Conservation (phyloP, 2,329 filamentous ascomycete species). For the Elsinoe ampelina region DNA sequence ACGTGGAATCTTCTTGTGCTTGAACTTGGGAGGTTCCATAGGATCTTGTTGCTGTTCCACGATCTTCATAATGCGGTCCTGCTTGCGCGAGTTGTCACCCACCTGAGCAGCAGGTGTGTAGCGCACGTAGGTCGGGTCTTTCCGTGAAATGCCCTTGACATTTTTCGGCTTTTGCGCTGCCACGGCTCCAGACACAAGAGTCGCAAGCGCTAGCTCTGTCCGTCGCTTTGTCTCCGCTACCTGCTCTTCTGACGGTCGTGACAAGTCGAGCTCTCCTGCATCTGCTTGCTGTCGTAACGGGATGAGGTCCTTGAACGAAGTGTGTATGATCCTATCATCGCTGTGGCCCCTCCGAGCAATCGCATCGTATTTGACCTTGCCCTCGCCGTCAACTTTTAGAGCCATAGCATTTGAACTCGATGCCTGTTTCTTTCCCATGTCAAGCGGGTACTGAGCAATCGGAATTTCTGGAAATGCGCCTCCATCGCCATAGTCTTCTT, state of each 20-base stretch:
- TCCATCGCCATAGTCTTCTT: slow-evolving; percentile 92
- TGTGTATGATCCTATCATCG: slow-evolving; percentile 77
- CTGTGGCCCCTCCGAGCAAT: slow-evolving; percentile 84
- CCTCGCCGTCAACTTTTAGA: slow-evolving; percentile 83
- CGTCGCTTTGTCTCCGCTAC: slow-evolving; percentile 76
- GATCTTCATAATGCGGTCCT: slow-evolving; percentile 97
- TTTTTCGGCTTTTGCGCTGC: slow-evolving; percentile 95
- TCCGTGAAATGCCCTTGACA: slow-evolving; percentile 67
- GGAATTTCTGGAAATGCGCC: slow-evolving; percentile 92
- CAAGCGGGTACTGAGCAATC: slow-evolving; percentile 88
- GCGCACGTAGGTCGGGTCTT: slow-evolving; percentile 84
- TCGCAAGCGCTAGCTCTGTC: slow-evolving; percentile 77
- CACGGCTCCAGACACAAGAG: slow-evolving; percentile 73
- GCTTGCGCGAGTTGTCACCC: slow-evolving; percentile 76
- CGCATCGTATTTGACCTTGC: slow-evolving; percentile 92
- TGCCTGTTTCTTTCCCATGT: slow-evolving; percentile 75
- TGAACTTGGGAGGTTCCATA: slow-evolving; percentile 96
- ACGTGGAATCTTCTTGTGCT: slow-evolving; percentile 95
- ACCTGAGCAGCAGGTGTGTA: slow-evolving; percentile 97
- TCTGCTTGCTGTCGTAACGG: slow-evolving; percentile 87
- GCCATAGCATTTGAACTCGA: slow-evolving; percentile 75
- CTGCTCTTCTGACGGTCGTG: slow-evolving; percentile 74
- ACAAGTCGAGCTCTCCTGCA: slow-evolving; percentile 80
- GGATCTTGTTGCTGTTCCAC: slow-evolving; percentile 88
- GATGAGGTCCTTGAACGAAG: slow-evolving; percentile 94